phyloP scores from a whole-genome alignment of 2,329 filamentous ascomycete genomes.

The Claviceps cyperi region DNA sequence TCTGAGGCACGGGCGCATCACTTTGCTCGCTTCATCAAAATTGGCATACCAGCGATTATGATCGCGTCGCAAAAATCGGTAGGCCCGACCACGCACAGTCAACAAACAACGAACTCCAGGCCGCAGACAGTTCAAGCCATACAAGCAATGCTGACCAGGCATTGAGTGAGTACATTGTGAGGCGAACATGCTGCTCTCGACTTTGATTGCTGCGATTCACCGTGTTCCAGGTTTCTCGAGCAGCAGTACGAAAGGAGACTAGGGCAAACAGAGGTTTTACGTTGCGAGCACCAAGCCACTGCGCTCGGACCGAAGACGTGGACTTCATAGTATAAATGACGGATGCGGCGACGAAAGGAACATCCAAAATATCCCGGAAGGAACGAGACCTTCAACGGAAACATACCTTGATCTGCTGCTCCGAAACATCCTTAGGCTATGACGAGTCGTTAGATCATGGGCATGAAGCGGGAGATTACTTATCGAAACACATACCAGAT shows the following conservation, averaged over 20 bases:
- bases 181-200: constrained; percentile 42
- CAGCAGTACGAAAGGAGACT: constrained; percentile 17
- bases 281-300: constrained; percentile 1
- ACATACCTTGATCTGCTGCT: constrained; percentile 99
- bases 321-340: constrained; percentile 15
- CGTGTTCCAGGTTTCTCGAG: constrained; percentile 16
- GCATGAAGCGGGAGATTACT: not conserved
- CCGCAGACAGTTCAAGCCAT: constrained; percentile 13
- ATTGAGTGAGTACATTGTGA: constrained; percentile 27
- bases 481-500: constrained; percentile 55
- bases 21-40: constrained; percentile 29
- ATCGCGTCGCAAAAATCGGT: constrained; percentile 4
- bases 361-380: constrained; percentile 60
- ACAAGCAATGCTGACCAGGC: constrained; percentile 38
- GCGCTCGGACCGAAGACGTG: constrained; percentile 7
- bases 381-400: constrained; percentile 61
- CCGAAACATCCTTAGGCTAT: constrained; percentile 89
- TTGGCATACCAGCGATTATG: constrained; percentile 2
- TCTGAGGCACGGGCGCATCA: constrained; percentile 30
- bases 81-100: constrained; percentile 1
- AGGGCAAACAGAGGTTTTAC: constrained; percentile 6
- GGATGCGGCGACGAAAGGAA: constrained; percentile 25
- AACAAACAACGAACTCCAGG: constrained; percentile 4
- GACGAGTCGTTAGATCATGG: not conserved
- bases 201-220: constrained; percentile 28